Conservation (phyloP, 768 basidiomycete genomes). For the Boletus reticuloceps region DNA sequence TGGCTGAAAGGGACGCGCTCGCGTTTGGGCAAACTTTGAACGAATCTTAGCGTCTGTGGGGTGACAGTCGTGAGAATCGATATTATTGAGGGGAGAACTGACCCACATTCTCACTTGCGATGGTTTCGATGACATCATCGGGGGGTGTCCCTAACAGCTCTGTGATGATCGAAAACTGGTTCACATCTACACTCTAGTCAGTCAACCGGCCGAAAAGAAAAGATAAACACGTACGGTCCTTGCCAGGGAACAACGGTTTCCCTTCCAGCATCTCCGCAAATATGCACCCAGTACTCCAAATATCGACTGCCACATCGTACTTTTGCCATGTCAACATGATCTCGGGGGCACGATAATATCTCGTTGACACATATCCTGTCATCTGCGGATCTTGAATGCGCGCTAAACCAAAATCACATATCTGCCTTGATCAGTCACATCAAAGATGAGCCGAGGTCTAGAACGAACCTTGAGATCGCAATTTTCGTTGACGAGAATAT, state of each 20-base stretch:
- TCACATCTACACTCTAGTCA: constrained; percentile 71
- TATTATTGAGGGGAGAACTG: neutral
- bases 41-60: constrained; percentile 89
- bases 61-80: constrained; percentile 9
- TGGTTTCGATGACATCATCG: constrained; percentile 99
- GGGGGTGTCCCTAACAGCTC: constrained; percentile 98
- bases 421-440: constrained; percentile 44
- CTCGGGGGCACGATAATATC: constrained; percentile 98
- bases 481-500: constrained; percentile 99
- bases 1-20: constrained; percentile 93
- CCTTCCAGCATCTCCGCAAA: constrained; percentile 99
- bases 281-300: constrained; percentile 99
- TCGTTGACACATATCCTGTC: constrained; percentile 99
- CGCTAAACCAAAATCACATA: constrained; percentile 98
- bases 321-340: constrained; percentile 99
- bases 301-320: constrained; percentile 99
- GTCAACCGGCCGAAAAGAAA: neutral
- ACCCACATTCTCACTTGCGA: constrained; percentile 93
- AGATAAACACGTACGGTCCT: constrained; percentile 79
- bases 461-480: constrained; percentile 88
- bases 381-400: constrained; percentile 99
- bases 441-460: neutral
- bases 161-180: constrained; percentile 99
- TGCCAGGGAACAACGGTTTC: constrained; percentile 97
- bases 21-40: constrained; percentile 96